Percentiles rank a stretch among this genome's conserved stretches.
These are phyloP conservation scores for Dendrocalamus latiflorus DNA, from an alignment of 202 grass and related monocot species.

Conservation along the genomic window DNA sequence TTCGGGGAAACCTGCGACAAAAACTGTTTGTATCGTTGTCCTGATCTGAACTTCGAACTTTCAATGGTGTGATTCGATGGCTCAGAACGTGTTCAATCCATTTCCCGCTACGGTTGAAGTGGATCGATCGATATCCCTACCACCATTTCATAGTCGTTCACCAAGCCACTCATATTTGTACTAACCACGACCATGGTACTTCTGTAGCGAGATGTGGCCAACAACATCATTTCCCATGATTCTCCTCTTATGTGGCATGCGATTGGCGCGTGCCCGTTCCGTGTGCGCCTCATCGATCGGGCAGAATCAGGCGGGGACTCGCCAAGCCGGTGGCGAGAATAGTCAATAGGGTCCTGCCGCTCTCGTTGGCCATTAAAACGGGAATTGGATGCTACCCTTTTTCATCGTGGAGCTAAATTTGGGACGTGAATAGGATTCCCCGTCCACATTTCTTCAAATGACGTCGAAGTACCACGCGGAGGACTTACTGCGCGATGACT, in stretches of 20 bases:
- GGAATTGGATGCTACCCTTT: slow-evolving; percentile 20
- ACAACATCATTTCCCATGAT: slow-evolving; percentile 35
- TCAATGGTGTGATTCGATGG: not conserved
- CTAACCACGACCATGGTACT: not conserved
- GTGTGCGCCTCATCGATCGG: not conserved
- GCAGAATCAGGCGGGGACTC: not conserved
- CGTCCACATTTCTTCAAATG: not conserved
- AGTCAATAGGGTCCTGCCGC: slow-evolving; percentile 1
- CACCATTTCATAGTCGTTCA: not conserved
- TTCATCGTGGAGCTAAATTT: not conserved
- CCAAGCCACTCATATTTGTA: not conserved
- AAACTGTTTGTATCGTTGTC: not conserved
- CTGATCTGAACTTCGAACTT: not conserved
- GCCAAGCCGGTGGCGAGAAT: not conserved
- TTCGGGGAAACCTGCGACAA: not conserved
- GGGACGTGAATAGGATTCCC: slow-evolving; percentile 5
- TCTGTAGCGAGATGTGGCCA: slow-evolving; percentile 33
- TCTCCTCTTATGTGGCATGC: not conserved
- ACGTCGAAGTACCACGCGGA: not conserved
- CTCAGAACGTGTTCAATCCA: not conserved
- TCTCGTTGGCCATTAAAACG: slow-evolving; percentile 24
- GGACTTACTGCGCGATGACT: too few species aligned
- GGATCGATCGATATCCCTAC: not conserved
- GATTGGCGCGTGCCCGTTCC: not conserved
- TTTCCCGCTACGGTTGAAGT: not conserved